Evolutionary conservation across 2,329 filamentous ascomycete genomes (phyloP), one percentile per base, ranked within the genome.

Genomic region (Alternaria longipes): DNA sequence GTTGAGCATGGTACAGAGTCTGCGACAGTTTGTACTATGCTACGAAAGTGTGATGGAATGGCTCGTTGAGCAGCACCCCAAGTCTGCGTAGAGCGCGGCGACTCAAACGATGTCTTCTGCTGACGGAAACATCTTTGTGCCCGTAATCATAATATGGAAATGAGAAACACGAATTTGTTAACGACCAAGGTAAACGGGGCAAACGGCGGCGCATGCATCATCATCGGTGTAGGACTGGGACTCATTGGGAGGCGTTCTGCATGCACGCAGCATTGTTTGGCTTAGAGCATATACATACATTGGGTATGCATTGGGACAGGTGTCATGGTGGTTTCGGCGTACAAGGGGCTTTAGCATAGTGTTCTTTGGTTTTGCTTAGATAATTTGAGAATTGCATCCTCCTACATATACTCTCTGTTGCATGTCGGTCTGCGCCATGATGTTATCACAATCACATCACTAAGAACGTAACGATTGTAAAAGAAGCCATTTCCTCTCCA

Each of bases 1-100:
- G 66, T 81, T 97, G 20, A 97, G 93, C 79, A 99, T 98, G 94
- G 94, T 99, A 44, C 95, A 98, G 80, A 97, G 91, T 72, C 81
- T 98, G 59, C 85, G 92, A 62, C 95, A 99, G 78, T 98, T 91
- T 80, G 94, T 97, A 51, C 87, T 99, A 34, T 99, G 95, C 79
- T 99, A 99, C 78, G 95, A 99, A 82, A 96, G 92, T 41, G 86
- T 98, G 7, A 82, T 96, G 56, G 94, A 98, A 79, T 99, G 94
- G 93, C 79, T 95, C 28, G 83, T 84, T 11, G 79, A 82, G 69
- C 80, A 84, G 67, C 68, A 78, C 51, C 72, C 73, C 16, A 74
- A 73, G 55, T 73, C 72, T n/a, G 73, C 72, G 26, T 77, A 71
- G 54, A 56, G 42, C 24, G 53, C 38, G 44, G 36, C 42, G 24